phyloP scores from a whole-genome alignment of 768 basidiomycete genomes.

The Mycena leptocephala region DNA sequence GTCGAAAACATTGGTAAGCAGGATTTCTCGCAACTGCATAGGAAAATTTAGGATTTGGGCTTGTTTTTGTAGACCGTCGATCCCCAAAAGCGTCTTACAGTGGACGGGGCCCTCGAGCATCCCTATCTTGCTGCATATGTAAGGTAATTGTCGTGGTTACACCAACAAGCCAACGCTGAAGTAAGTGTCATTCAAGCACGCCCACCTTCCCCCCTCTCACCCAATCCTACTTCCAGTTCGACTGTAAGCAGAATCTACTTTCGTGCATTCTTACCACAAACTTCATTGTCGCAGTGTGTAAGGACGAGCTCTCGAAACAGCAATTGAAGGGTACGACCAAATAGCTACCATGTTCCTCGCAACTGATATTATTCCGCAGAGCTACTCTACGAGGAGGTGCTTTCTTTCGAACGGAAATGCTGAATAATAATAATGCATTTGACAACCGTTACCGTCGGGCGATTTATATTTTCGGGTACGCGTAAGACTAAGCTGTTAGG shows the following conservation, averaged over 20 bases:
- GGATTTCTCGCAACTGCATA: no score
- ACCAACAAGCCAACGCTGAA: slow-evolving; percentile 19
- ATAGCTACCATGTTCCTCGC: neutral
- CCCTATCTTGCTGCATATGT: slow-evolving; percentile 88
- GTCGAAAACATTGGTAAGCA: slow-evolving; percentile 76
- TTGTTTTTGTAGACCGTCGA: slow-evolving; percentile 89
- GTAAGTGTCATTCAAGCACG: slow-evolving; percentile 62
- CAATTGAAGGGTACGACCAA: slow-evolving; percentile 79
- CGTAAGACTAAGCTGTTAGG: neutral
- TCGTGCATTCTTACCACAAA: slow-evolving; percentile 18
- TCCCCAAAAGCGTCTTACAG: slow-evolving; percentile 87
- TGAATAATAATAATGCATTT: no score
- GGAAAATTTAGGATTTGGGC: neutral
- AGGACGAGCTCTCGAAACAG: slow-evolving; percentile 83
- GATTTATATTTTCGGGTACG: neutral
- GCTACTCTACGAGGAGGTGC: slow-evolving; percentile 88
- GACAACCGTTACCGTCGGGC: no score
- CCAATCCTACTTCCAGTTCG: slow-evolving; percentile 93
- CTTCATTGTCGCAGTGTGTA: slow-evolving; percentile 64
- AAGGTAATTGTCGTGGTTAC: slow-evolving; percentile 43
- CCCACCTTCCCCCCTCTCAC: slow-evolving; percentile 86
- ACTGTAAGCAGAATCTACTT: slow-evolving; percentile 64
- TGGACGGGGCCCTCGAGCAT: slow-evolving; percentile 87
- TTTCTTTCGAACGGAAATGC: no score
- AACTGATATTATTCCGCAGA: slow-evolving; percentile 52